Evolutionary conservation across 306 rosid genomes (phyloP).

Genomic region (Quercus dentata): DNA sequence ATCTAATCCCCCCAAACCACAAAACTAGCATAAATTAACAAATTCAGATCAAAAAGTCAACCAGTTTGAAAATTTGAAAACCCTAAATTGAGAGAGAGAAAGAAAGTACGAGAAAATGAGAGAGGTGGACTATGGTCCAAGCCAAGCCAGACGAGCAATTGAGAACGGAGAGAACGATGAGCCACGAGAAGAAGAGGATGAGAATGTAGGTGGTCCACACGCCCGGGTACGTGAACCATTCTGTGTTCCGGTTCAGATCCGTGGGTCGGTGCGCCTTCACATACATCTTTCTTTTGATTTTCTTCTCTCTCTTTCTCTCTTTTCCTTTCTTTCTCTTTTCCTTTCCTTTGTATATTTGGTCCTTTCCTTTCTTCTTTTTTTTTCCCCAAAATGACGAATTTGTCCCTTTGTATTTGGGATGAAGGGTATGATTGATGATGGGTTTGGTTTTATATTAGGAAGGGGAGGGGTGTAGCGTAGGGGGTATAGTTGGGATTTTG

Average conservation of each 20-base stretch:
- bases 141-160: conserved; percentile 42
- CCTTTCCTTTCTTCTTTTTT: too few relatives aligned
- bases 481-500: not conserved
- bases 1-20: not conserved
- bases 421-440: too few relatives aligned
- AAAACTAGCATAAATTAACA: not conserved
- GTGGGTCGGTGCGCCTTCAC: conserved; percentile 37
- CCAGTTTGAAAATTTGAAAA: not conserved
- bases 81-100: not conserved
- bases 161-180: conserved; percentile 30
- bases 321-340: too few relatives aligned
- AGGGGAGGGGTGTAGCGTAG: not conserved
- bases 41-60: not conserved
- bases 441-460: not conserved
- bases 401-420: too few relatives aligned
- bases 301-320: not conserved
- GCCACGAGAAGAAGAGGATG: conserved; percentile 42
- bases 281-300: conserved; percentile 20
- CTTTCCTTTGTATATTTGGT: too few relatives aligned
- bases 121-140: conserved; percentile 46
- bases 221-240: conserved; percentile 48
- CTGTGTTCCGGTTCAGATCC: conserved; percentile 51
- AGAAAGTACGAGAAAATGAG: conserved; percentile 30
- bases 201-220: conserved; percentile 45
- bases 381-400: too few relatives aligned